Evolutionary conservation across 768 basidiomycete genomes (phyloP).

Genomic region (Postia placenta): DNA sequence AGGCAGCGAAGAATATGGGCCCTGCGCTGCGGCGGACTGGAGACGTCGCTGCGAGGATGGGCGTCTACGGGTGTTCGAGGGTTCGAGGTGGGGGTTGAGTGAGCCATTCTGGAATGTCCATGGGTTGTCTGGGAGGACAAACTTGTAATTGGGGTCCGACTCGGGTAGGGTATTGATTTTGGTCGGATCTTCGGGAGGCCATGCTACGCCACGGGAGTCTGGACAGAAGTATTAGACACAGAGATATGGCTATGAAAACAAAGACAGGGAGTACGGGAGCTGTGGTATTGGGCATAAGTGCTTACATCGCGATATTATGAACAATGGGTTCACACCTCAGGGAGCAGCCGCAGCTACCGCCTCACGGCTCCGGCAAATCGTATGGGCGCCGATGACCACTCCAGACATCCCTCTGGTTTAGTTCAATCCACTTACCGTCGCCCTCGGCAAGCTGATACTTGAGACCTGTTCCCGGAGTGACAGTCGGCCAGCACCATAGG

Average conservation of each 20-base stretch:
- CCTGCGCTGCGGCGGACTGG: constrained; percentile 19
- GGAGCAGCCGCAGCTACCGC: neutral
- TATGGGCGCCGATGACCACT: neutral
- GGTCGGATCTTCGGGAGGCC: constrained; percentile 73
- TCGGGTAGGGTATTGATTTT: constrained; percentile 12
- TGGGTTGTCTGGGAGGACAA: constrained; percentile 55
- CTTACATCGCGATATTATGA: constrained; percentile 10
- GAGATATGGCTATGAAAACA: neutral
- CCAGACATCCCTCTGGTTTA: constrained; percentile 19
- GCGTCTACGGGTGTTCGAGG: constrained; percentile 42
- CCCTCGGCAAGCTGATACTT: constrained; percentile 66
- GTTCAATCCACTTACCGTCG: constrained; percentile 68
- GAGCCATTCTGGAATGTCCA: constrained; percentile 82
- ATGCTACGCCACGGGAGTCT: constrained; percentile 38
- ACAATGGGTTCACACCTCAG: constrained; percentile 7
- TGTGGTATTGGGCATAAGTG: constrained; percentile 5
- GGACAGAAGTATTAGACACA: neutral
- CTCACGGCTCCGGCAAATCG: neutral
- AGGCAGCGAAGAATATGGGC: constrained; percentile 46
- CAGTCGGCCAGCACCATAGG: constrained; percentile 81
- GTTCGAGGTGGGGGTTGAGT: constrained; percentile 70
- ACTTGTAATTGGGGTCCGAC: constrained; percentile 29
- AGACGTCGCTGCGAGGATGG: constrained; percentile 22
- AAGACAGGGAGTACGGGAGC: neutral
- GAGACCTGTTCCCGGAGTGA: constrained; percentile 64